Base-by-base conservation (phyloP, 176 grass and related monocot genomes). In the Eremochloa ophiuroides region DNA sequence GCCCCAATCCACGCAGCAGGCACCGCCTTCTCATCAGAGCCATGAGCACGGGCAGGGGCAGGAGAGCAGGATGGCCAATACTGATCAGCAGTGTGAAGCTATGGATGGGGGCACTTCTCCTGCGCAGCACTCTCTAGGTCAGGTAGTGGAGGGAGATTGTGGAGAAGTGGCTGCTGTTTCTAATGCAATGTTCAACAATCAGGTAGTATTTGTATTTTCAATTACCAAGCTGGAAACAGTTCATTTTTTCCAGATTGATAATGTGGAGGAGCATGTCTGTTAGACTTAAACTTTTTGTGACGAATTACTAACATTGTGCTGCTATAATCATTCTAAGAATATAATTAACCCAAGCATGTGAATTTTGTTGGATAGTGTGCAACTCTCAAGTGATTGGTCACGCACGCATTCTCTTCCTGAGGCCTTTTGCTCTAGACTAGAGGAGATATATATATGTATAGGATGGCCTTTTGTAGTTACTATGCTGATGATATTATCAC, bases 101-200 rank as follows among this genome's bases (percentile, higher is more conserved):
- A 64, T 62, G 10, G 61, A 31, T 35, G 41, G 71, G 37, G 82
- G 66, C 1, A 10, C 77, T 40, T 4, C 70, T 10, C 44, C 47
- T 8, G 40, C 33, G 0, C 87, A 80, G 26, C 68, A 68, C 29
- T 77, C 72, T 0, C 41, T 58, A 25, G 73, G 22, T 46, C 71
- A 84, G 73, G 73, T 15, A 73, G 66, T 62, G 63, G 56, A 78
- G 48, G 85, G 67, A n/a, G 74, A 55, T 76, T 58, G 44, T 31
- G 77, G 58, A 62, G 79, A 78, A 67, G 67, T 77, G 8, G 5
- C 67, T 62, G 48, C 48, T 43, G 35, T 31, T 69, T 41, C 74
- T 41, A 75, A 85, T 82, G 73, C 82, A 27, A 70, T 81, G 64
- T 85, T 88, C 76, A 48, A 27, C 43, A 68, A 86, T 66, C 83